Percentiles rank a stretch among this genome's conserved stretches.
These are phyloP conservation scores for Volutella citrinella DNA, from an alignment of 2,329 filamentous ascomycete species.

Conservation along the genomic window DNA sequence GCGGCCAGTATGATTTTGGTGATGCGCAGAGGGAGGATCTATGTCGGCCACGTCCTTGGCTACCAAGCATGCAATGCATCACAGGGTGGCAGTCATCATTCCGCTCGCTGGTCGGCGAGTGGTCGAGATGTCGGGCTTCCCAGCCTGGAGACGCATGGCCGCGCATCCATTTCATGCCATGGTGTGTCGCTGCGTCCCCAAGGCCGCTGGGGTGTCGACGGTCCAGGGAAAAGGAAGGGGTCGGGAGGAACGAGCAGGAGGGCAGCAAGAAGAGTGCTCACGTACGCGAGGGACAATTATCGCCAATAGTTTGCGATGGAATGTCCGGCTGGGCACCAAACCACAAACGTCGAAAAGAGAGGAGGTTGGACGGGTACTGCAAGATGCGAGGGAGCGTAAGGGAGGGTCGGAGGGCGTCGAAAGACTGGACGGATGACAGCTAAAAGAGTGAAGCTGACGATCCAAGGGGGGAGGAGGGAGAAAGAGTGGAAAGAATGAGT, in stretches of 20 bases:
- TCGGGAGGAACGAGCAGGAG: constrained; percentile 14
- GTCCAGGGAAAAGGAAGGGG: constrained; percentile 14
- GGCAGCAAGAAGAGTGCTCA: constrained; percentile 19
- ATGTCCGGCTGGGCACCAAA: too few species aligned
- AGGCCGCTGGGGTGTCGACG: too few species aligned
- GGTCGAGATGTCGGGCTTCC: constrained; percentile 4
- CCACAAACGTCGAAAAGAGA: too few species aligned
- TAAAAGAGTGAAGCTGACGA: constrained; percentile 43
- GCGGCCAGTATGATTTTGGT: too few species aligned
- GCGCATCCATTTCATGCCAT: constrained; percentile 20
- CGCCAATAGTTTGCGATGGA: constrained; percentile 25
- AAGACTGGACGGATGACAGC: constrained; percentile 39
- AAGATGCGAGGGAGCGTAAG: constrained; percentile 14
- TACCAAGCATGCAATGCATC: too few species aligned
- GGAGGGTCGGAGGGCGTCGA: constrained; percentile 18
- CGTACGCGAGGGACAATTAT: constrained; percentile 28
- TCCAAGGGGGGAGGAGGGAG: constrained; percentile 29
- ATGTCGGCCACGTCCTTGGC: too few species aligned
- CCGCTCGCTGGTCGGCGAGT: constrained; percentile 14
- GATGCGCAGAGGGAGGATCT: too few species aligned
- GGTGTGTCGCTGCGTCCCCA: constrained; percentile 12
- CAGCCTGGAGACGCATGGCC: constrained; percentile 4
- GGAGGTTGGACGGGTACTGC: constrained; percentile 11
- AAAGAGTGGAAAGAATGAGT: constrained; percentile 22
- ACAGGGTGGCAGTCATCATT: constrained; percentile 19